phyloP scores from a whole-genome alignment of 2,329 filamentous ascomycete species.

The Phaeoacremonium minimum region DNA sequence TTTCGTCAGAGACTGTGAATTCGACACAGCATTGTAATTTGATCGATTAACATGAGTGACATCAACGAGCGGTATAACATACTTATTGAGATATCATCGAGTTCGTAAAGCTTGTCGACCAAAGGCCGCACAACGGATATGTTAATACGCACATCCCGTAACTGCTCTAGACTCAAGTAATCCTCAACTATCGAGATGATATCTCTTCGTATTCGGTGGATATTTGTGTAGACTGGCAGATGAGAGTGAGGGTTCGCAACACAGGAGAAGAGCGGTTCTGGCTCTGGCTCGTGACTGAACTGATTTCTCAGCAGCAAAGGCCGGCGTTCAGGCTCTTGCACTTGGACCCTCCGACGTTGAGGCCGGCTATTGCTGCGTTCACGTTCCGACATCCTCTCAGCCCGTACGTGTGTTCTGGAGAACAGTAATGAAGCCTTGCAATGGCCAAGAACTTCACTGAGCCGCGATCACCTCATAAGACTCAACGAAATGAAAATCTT shows the following conservation, averaged over 20 bases:
- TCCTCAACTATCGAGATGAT: conserved; percentile 60
- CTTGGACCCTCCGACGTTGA: conserved; percentile 4
- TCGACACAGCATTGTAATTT: too few relatives aligned
- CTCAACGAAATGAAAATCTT: too few relatives aligned
- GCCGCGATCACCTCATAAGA: too few relatives aligned
- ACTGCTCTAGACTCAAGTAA: conserved; percentile 66
- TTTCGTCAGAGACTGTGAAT: too few relatives aligned
- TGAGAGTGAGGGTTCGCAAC: conserved; percentile 54
- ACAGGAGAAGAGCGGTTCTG: conserved; percentile 46
- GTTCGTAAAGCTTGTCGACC: conserved; percentile 78
- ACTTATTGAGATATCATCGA: conserved; percentile 75
- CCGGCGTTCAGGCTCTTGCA: conserved; percentile 19
- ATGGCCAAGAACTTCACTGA: too few relatives aligned
- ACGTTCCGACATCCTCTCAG: neutral
- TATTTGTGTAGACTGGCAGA: conserved; percentile 72
- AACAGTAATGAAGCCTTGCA: too few relatives aligned
- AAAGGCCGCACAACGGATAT: conserved; percentile 73
- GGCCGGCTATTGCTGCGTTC: conserved; percentile 4
- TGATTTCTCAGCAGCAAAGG: conserved; percentile 32
- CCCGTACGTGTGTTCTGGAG: too few relatives aligned
- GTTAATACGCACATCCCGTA: conserved; percentile 79
- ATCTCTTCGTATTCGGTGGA: conserved; percentile 66
- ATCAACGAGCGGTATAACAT: too few relatives aligned
- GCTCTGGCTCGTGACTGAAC: conserved; percentile 29
- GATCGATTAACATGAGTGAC: too few relatives aligned